phyloP scores from a whole-genome alignment of 2,329 filamentous ascomycete genomes.

The Phialemoniopsis sp. region DNA sequence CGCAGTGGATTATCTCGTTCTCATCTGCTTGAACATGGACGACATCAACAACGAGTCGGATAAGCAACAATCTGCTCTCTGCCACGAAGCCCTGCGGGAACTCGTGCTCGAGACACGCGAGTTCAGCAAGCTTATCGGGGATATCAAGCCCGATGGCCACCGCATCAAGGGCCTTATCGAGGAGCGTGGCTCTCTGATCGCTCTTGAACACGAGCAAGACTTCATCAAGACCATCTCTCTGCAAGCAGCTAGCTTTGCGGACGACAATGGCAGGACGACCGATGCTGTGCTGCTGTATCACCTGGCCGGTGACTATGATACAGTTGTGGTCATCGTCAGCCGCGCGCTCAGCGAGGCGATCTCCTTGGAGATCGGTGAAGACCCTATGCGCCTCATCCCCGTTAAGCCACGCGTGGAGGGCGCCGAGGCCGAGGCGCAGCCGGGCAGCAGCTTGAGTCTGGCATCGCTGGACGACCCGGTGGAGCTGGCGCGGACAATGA shows the following conservation, averaged over 20 bases:
- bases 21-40: constrained; percentile 91
- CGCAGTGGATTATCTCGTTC: constrained; percentile 86
- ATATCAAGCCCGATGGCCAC: constrained; percentile 81
- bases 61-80: constrained; percentile 73
- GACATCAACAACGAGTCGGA: constrained; percentile 50
- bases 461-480: constrained; percentile 58
- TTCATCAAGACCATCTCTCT: constrained; percentile 90
- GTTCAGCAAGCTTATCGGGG: constrained; percentile 89
- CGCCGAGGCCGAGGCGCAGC: constrained; percentile 29
- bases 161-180: constrained; percentile 86
- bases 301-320: constrained; percentile 91
- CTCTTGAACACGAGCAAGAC: constrained; percentile 72
- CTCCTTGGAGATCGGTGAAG: constrained; percentile 78
- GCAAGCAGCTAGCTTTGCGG: constrained; percentile 86
- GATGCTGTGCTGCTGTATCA: constrained; percentile 95
- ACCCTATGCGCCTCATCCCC: constrained; percentile 72
- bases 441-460: constrained; percentile 55
- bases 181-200: constrained; percentile 76
- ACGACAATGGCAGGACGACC: constrained; percentile 88
- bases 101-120: constrained; percentile 95
- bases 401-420: constrained; percentile 64
- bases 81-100: constrained; percentile 89
- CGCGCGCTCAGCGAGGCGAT: constrained; percentile 87
- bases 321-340: constrained; percentile 86
- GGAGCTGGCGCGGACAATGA: constrained; percentile 57